These are phyloP conservation scores for Cadophora sp. DNA, from an alignment of 2,329 filamentous ascomycete genomes.

Conservation along the genomic window DNA sequence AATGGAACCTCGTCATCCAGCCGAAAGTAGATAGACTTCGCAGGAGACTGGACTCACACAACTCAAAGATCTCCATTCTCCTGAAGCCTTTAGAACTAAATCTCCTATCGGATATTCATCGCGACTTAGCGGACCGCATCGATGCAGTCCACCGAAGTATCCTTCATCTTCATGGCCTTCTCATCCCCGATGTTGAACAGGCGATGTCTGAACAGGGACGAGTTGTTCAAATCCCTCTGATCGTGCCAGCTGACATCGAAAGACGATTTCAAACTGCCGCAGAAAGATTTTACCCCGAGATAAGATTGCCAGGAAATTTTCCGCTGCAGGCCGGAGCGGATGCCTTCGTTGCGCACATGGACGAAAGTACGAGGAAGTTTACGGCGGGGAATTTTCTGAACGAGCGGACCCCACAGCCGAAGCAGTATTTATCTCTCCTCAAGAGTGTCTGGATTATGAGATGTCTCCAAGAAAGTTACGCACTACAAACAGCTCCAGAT, in stretches of 20 bases:
- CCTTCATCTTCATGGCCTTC: slow-evolving; percentile 27
- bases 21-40: slow-evolving; percentile 28
- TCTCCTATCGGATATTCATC: slow-evolving; percentile 28
- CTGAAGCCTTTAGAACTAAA: slow-evolving; percentile 32
- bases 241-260: slow-evolving; percentile 25
- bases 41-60: slow-evolving; percentile 28
- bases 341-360: slow-evolving; percentile 27
- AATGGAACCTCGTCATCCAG: slow-evolving; percentile 30
- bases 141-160: slow-evolving; percentile 27
- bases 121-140: slow-evolving; percentile 29
- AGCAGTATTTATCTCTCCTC: slow-evolving; percentile 27
- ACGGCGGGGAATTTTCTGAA: slow-evolving; percentile 26
- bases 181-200: slow-evolving; percentile 28
- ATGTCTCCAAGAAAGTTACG: slow-evolving; percentile 18
- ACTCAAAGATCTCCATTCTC: slow-evolving; percentile 30
- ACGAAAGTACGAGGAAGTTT: slow-evolving; percentile 27
- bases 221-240: slow-evolving; percentile 5
- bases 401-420: slow-evolving; percentile 19
- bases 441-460: slow-evolving; percentile 30
- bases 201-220: slow-evolving; percentile 27
- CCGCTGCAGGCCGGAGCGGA: slow-evolving; percentile 30
- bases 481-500: slow-evolving; percentile 1
- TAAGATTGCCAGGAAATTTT: slow-evolving; percentile 18
- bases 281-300: slow-evolving; percentile 16
- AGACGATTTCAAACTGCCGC: slow-evolving; percentile 24